phyloP scores from a whole-genome alignment of 495 filamentous ascomycete species.

The Neurospora sp. region DNA sequence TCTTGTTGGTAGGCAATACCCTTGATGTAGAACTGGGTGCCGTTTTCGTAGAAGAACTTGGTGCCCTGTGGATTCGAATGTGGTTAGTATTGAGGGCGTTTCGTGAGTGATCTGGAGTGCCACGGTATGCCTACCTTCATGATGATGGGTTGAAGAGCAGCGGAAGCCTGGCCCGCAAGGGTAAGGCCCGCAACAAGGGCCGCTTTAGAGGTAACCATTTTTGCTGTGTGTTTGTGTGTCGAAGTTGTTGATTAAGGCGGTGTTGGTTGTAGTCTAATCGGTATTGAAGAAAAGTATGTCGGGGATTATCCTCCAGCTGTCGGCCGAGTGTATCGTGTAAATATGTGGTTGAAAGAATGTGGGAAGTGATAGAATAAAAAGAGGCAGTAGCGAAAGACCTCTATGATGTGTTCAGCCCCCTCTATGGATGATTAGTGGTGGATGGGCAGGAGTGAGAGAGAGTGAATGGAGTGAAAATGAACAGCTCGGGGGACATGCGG shows the following conservation, averaged over 20 bases:
- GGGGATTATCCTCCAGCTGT: background rate
- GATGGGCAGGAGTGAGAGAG: background rate
- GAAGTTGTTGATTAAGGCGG: background rate
- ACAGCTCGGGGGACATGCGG: background rate
- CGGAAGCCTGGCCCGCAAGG: constrained; percentile 39
- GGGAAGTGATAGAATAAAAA: background rate
- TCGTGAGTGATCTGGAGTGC: background rate
- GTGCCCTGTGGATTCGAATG: constrained; percentile 22
- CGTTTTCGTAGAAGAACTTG: constrained; percentile 58
- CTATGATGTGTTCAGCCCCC: background rate
- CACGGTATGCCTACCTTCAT: constrained; percentile 43
- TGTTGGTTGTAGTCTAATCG: background rate
- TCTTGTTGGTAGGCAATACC: constrained; percentile 82
- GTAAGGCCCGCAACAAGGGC: constrained; percentile 33
- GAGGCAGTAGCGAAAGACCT: background rate
- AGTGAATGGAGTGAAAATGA: background rate
- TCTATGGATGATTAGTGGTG: background rate
- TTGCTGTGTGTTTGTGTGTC: constrained; percentile 8
- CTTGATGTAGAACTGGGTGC: constrained; percentile 75
- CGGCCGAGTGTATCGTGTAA: background rate
- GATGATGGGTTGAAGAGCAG: constrained; percentile 57
- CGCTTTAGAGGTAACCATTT: constrained; percentile 34
- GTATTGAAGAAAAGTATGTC: background rate
- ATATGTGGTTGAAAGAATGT: background rate
- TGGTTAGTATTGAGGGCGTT: background rate